phyloP scores from a whole-genome alignment of 805 yeast genomes.

The Metschnikowia borealis region DNA sequence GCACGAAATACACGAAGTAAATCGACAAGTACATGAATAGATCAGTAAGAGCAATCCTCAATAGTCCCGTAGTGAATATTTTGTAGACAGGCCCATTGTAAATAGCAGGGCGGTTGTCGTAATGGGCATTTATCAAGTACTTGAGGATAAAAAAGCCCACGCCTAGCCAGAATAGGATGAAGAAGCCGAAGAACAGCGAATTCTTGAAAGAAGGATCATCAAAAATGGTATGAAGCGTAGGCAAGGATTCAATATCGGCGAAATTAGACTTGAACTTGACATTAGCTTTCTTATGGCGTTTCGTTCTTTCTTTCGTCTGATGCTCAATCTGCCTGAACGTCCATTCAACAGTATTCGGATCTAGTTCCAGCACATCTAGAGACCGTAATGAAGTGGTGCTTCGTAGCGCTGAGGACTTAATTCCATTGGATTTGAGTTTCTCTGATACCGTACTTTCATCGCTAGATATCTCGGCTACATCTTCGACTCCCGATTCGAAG shows the following conservation, averaged over 20 bases:
- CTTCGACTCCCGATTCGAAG: constrained; percentile 6
- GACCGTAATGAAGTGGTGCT: not conserved
- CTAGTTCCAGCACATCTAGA: not conserved
- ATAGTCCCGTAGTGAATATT: constrained; percentile 57
- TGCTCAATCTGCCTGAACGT: constrained; percentile 9
- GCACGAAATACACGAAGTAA: constrained; percentile 60
- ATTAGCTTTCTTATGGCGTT: constrained; percentile 10
- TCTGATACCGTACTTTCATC: not conserved
- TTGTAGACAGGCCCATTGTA: constrained; percentile 52
- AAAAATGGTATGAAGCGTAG: constrained; percentile 42
- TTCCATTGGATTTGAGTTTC: not conserved
- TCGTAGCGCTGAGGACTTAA: not conserved
- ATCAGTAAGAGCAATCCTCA: constrained; percentile 72
- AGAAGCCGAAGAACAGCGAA: constrained; percentile 70
- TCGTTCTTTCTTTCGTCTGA: constrained; percentile 7
- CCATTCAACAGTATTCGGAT: constrained; percentile 9
- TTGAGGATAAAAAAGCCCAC: constrained; percentile 53
- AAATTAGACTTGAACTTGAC: constrained; percentile 33
- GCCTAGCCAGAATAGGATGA: constrained; percentile 73
- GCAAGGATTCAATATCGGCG: constrained; percentile 9
- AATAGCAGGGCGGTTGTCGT: constrained; percentile 39
- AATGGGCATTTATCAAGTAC: constrained; percentile 50
- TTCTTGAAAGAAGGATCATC: constrained; percentile 46
- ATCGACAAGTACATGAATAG: constrained; percentile 65
- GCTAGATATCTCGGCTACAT: not conserved